phyloP scores from a whole-genome alignment of 2,329 filamentous ascomycete genomes.

The Trichothecium roseum region DNA sequence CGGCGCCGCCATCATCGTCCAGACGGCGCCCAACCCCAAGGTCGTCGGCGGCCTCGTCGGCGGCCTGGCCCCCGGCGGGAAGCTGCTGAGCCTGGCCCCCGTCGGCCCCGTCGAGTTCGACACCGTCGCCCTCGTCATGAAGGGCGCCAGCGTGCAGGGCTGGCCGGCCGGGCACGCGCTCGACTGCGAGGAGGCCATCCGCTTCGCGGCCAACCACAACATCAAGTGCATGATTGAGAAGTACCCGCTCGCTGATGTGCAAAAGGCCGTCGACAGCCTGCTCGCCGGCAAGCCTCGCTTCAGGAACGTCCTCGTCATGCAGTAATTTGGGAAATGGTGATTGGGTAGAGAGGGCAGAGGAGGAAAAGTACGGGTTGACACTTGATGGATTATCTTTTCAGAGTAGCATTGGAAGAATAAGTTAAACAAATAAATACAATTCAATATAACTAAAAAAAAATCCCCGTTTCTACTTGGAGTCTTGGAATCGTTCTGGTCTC shows the following conservation, averaged over 20 bases:
- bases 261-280: conserved; percentile 32
- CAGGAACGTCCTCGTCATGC: conserved; percentile 31
- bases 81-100: conserved; percentile 48
- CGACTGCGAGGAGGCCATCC: conserved; percentile 55
- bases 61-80: conserved; percentile 44
- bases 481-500: too few species aligned
- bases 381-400: too few species aligned
- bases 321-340: conserved; percentile 11
- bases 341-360: too few species aligned
- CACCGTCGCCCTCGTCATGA: conserved; percentile 26
- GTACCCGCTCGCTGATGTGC: conserved; percentile 44
- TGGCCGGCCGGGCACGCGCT: conserved; percentile 53
- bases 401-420: too few species aligned
- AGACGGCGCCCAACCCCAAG: conserved; percentile 51
- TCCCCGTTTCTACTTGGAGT: too few species aligned
- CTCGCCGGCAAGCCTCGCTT: conserved; percentile 31
- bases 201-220: conserved; percentile 49
- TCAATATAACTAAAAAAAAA: too few species aligned
- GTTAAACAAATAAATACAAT: too few species aligned
- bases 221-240: conserved; percentile 57
- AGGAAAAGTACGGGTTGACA: too few species aligned
- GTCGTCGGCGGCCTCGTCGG: conserved; percentile 41
- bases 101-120: conserved; percentile 35
- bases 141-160: conserved; percentile 51
- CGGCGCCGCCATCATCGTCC: conserved; percentile 50